Base-by-base conservation (phyloP, 2,329 filamentous ascomycete species). In the Botrytis paeoniae region DNA sequence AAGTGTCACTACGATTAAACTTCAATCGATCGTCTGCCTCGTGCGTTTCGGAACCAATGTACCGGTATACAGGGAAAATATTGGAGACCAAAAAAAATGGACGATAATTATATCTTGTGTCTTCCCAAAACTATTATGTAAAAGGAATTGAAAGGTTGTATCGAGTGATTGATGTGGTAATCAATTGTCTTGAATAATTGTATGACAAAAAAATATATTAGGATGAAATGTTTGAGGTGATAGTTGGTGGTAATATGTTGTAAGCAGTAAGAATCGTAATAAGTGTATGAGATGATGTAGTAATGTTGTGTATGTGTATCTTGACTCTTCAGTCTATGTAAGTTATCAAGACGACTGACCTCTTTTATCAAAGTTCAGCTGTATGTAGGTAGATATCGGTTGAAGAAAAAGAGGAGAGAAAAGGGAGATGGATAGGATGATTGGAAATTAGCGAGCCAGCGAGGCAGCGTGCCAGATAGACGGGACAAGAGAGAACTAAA, bases 31-130 rank as follows among this genome's bases (percentile, higher is more conserved):
- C 63, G 54, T 51, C 51, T 20, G 51, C 63, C 63, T 72, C 70
- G 63, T 72, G 70, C 51, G 63, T 35, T 57, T 72, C 70, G 70
- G 70, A 72, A 69, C 70, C 70, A 69, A 54, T 60, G 70, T 37
- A 72, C 70, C 63, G 70, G 70, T 72, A 72, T 69, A 51, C 39
- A 66, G 32, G 54, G 29, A 16, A 60, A 39, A 51, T 51, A 35
- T 65, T 29, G 5, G 25, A 54, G 51, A 54, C 51, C 51, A 3
- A 29, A 29, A n/a, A 61, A 22, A 62, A 45, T 9, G 35, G 16
- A 54, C 41, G 70, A 72, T 61, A 72, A 72, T 69, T 41, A 48
- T 61, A 51, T 61, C 51, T 48, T 61, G 70, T 69, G 48, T 45
- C n/a, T 37, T 57, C 18, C 35, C 32, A 68, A 41, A 54, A 39